These are phyloP conservation scores for Botryotinia calthae DNA, from an alignment of 2,329 filamentous ascomycete genomes.

Conservation along the genomic window DNA sequence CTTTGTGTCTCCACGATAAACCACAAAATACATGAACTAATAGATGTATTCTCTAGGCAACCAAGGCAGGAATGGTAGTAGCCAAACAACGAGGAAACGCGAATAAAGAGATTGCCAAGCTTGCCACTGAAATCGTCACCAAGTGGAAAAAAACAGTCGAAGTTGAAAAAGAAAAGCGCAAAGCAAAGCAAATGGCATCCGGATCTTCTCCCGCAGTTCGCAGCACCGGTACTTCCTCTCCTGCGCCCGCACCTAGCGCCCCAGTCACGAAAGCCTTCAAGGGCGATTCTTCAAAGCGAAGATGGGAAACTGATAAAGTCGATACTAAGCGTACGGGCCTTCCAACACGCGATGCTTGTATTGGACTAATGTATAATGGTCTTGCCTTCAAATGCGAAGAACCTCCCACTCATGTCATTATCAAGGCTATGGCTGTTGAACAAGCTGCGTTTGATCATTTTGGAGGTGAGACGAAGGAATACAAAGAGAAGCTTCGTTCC, in stretches of 20 bases:
- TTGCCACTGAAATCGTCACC: constrained; percentile 77
- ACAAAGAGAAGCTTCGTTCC: constrained; percentile 85
- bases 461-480: constrained; percentile 69
- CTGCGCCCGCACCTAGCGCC: constrained; percentile 41
- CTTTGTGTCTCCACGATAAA: constrained; percentile 9
- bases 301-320: constrained; percentile 76
- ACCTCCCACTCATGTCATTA: constrained; percentile 68
- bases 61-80: constrained; percentile 86
- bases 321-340: constrained; percentile 74
- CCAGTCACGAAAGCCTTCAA: constrained; percentile 50
- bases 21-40: background rate
- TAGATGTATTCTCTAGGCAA: constrained; percentile 52
- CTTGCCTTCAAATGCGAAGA: constrained; percentile 70
- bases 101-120: constrained; percentile 75
- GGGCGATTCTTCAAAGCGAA: constrained; percentile 74
- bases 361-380: constrained; percentile 92
- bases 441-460: constrained; percentile 67
- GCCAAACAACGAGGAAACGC: constrained; percentile 75
- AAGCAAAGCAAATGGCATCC: constrained; percentile 24
- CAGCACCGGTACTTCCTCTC: constrained; percentile 30
- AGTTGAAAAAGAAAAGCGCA: constrained; percentile 56
- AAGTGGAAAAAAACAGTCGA: constrained; percentile 85
- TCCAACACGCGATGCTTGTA: constrained; percentile 73
- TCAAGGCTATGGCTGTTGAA: constrained; percentile 79
- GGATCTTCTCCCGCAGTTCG: constrained; percentile 29